Conservation (phyloP, 2,329 filamentous ascomycete genomes). For the Chaetomiaceae sp. region DNA sequence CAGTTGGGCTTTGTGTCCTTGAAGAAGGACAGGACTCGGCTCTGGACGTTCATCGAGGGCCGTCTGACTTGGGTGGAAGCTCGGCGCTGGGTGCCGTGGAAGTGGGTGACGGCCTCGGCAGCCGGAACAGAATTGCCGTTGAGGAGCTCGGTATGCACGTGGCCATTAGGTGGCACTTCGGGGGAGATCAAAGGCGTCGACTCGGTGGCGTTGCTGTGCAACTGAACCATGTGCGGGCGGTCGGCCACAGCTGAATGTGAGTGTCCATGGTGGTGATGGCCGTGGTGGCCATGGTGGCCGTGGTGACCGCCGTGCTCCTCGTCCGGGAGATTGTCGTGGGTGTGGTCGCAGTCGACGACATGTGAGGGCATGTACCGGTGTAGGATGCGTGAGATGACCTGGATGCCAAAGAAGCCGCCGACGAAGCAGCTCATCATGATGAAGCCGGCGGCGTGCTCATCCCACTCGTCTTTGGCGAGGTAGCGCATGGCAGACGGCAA, state of each 20-base stretch:
- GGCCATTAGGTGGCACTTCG: conserved; percentile 25
- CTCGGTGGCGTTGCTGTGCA: conserved; percentile 33
- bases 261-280: conserved; percentile 17
- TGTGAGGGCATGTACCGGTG: conserved; percentile 73
- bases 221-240: conserved; percentile 16
- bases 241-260: conserved; percentile 10
- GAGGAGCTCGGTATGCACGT: conserved; percentile 23
- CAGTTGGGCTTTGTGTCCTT: conserved; percentile 60
- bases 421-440: conserved; percentile 66
- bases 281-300: conserved; percentile 23
- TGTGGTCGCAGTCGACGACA: conserved; percentile 75
- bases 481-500: conserved; percentile 80
- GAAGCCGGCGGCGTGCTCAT: conserved; percentile 62
- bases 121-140: conserved; percentile 30
- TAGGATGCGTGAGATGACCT: conserved; percentile 64
- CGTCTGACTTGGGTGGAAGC: conserved; percentile 37
- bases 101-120: conserved; percentile 27
- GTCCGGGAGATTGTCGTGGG: conserved; percentile 52
- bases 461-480: conserved; percentile 63
- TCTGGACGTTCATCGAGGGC: conserved; percentile 51
- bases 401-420: conserved; percentile 69
- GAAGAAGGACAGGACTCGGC: conserved; percentile 59
- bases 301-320: conserved; percentile 29
- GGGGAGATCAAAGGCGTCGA: conserved; percentile 44
- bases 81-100: conserved; percentile 25